Evolutionary conservation across 164 flowering plant species (phyloP).

Genomic region (Magnolia kwangsiensis): DNA sequence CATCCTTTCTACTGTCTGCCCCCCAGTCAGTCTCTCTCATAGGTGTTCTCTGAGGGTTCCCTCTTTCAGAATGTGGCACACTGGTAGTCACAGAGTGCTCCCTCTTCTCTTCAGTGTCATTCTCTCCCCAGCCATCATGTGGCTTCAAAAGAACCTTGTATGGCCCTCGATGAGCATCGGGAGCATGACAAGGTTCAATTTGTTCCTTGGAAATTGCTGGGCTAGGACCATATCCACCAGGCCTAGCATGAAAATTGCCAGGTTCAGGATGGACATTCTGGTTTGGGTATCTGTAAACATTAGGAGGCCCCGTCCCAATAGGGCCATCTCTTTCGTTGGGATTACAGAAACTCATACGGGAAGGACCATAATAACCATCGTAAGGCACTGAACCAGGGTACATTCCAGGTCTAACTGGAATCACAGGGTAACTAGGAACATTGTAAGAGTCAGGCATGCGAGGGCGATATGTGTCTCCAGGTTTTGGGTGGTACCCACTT

Average conservation of each 20-base stretch:
- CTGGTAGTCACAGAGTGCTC: conserved; percentile 26
- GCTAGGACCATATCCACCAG: conserved; percentile 44
- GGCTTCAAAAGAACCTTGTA: conserved; percentile 65
- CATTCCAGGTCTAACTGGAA: conserved; percentile 82
- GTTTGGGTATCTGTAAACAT: conserved; percentile 44
- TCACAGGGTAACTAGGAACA: conserved; percentile 45
- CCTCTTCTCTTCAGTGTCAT: conserved; percentile 42
- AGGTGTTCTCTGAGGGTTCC: conserved; percentile 23
- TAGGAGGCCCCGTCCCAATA: conserved; percentile 57
- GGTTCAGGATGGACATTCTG: conserved; percentile 48
- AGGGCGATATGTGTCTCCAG: conserved; percentile 68
- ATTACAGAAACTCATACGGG: conserved; percentile 54
- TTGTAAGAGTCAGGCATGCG: conserved; percentile 66
- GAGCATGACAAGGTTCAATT: conserved; percentile 41
- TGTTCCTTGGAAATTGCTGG: conserved; percentile 37
- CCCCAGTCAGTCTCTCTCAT: conserved; percentile 34
- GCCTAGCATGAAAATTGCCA: conserved; percentile 41
- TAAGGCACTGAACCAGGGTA: conserved; percentile 71
- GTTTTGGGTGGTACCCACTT: conserved; percentile 55
- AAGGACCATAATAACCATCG: conserved; percentile 83
- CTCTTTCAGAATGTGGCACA: conserved; percentile 28
- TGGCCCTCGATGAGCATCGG: conserved; percentile 41
- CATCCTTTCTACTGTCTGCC: conserved; percentile 29
- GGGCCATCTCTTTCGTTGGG: conserved; percentile 61
- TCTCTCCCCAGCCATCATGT: conserved; percentile 51